Percentiles rank a stretch among this genome's conserved stretches.
These are phyloP conservation scores for Tricladium varicosporioides DNA, from an alignment of 2,329 filamentous ascomycete species.

Conservation along the genomic window DNA sequence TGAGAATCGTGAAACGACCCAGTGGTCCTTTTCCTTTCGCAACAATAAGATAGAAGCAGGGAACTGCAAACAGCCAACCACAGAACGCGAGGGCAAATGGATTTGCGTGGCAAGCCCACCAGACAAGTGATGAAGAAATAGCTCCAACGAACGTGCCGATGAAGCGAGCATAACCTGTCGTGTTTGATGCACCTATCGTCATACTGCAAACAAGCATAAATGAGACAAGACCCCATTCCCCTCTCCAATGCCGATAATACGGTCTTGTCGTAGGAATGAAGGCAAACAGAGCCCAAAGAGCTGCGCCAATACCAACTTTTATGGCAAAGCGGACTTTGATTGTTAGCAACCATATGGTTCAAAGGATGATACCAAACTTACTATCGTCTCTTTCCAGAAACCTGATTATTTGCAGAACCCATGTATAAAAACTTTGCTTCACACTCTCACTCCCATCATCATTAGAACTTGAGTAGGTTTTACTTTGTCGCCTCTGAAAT, in stretches of 20 bases:
- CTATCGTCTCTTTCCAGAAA: constrained; percentile 64
- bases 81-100: constrained; percentile 73
- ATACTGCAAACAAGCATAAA: constrained; percentile 99
- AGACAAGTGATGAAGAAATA: constrained; percentile 69
- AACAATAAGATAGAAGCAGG: constrained; percentile 88
- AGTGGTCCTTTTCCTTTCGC: constrained; percentile 82
- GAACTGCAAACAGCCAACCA: constrained; percentile 77
- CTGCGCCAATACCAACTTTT: constrained; percentile 89
- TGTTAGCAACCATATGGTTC: not conserved
- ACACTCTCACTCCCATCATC: constrained; percentile 5
- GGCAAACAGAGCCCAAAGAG: constrained; percentile 84
- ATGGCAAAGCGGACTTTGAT: constrained; percentile 67
- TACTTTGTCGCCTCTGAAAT: constrained; percentile 17
- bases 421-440: constrained; percentile 32
- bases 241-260: constrained; percentile 82
- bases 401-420: constrained; percentile 52
- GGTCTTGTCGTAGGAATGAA: constrained; percentile 78
- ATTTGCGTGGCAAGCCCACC: constrained; percentile 74
- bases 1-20: constrained; percentile 89
- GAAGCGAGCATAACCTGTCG: constrained; percentile 83
- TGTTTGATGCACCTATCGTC: constrained; percentile 95
- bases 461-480: constrained; percentile 8
- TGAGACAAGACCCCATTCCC: constrained; percentile 93
- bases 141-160: constrained; percentile 83
- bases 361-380: constrained; percentile 32